A percentile compares a stretch with the other conserved stretches of the same genome.
These are phyloP conservation scores for Aspergillus funiculosus DNA, from an alignment of 495 filamentous ascomycete genomes.

Conservation along the genomic window DNA sequence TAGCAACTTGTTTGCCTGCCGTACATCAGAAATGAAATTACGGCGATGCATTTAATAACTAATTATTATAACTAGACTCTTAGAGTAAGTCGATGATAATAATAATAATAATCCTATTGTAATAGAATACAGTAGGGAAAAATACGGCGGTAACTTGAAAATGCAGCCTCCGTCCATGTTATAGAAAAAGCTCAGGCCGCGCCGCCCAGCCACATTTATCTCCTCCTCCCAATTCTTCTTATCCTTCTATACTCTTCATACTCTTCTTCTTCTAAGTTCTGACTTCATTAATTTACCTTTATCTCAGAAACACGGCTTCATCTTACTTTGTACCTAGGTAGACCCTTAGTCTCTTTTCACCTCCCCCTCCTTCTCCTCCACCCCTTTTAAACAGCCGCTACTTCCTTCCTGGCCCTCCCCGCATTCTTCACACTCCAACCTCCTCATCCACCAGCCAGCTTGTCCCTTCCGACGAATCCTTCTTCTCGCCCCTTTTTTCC, in stretches of 20 bases:
- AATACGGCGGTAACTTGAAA: too few relatives aligned
- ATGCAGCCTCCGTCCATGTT: too few relatives aligned
- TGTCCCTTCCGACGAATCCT: too few relatives aligned
- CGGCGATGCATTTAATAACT: too few relatives aligned
- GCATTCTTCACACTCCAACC: conserved; percentile 5
- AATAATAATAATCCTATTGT: not conserved
- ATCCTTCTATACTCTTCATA: conserved; percentile 8
- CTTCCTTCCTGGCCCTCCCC: conserved; percentile 12
- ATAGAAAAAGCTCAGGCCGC: not conserved
- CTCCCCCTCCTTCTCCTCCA: conserved; percentile 10
- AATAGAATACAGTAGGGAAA: too few relatives aligned
- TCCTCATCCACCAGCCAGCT: too few relatives aligned
- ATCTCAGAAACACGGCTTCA: conserved; percentile 17
- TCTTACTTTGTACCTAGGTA: conserved; percentile 5
- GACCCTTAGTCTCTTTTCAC: conserved; percentile 8
- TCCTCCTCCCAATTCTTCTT: conserved; percentile 1
- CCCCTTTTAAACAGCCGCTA: conserved; percentile 8
- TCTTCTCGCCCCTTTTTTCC: conserved; percentile 17
- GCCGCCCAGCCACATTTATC: not conserved
- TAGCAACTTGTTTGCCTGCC: too few relatives aligned
- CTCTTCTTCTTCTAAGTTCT: conserved; percentile 12
- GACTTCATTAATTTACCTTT: conserved; percentile 14
- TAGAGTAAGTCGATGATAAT: too few relatives aligned
- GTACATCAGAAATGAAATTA: too few relatives aligned
- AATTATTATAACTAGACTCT: too few relatives aligned